Evolutionary conservation across 768 basidiomycete genomes (phyloP).

Genomic region (Rhizopogon sp.): DNA sequence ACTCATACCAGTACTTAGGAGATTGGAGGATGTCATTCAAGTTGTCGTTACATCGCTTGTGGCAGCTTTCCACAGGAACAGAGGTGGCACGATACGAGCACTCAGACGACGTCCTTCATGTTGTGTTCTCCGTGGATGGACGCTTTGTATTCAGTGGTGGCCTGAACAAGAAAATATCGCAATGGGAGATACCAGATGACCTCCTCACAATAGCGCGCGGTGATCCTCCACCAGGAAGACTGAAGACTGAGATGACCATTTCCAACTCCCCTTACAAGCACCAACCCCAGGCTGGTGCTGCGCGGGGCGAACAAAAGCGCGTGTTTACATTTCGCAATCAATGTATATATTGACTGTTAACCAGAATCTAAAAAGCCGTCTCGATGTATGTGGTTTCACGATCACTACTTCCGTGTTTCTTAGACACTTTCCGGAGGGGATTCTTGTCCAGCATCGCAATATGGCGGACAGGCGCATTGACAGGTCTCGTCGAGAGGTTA

Average conservation of each 20-base stretch:
- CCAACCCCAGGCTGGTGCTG: neutral
- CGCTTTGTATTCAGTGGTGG: neutral
- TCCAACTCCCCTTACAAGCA: too few species aligned
- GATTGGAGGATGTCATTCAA: too few species aligned
- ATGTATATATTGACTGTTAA: neutral
- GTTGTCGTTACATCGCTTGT: neutral
- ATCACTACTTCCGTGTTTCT: neutral
- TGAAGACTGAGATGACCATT: neutral
- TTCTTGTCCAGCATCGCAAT: neutral
- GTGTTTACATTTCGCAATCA: neutral
- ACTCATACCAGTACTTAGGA: too few species aligned
- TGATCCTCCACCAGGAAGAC: neutral
- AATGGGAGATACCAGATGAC: neutral
- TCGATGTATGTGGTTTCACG: neutral
- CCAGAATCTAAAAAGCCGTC: neutral
- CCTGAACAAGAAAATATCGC: neutral
- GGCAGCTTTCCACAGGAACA: neutral
- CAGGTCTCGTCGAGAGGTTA: neutral
- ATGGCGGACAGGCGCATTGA: neutral
- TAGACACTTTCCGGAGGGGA: neutral
- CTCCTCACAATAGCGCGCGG: neutral
- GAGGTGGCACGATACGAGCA: neutral
- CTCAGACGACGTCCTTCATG: too few species aligned
- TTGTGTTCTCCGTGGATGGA: neutral
- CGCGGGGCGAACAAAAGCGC: neutral